Base-by-base conservation (phyloP, 2,329 filamentous ascomycete species). In the Aspergillus sp. region DNA sequence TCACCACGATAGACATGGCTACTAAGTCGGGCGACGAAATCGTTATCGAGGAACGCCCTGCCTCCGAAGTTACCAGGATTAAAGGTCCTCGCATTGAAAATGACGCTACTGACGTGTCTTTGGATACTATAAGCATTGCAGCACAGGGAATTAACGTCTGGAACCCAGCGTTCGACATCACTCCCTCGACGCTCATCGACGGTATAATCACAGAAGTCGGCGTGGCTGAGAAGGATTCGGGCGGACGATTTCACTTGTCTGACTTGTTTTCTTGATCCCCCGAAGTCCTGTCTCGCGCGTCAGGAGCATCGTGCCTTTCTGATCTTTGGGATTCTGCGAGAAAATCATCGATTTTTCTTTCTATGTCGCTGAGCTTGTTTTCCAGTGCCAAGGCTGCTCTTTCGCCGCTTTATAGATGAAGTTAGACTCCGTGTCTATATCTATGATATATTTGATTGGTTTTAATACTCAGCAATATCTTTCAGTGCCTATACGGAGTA, bases 131-230 rank as follows among this genome's bases (percentile, higher is more conserved):
- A 30, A 88, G 86, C 38, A 91, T 88, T 44, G 91, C 91, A 30
- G 80, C 82, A 4, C 73, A 78, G 61, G 81, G 81, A 2, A 89
- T 97, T 52, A 74, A 79, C 36, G 89, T 97, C 6, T 98, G 93
- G 90, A 98, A 98, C 65, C 93, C 93, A 30, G 86, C 89, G 0
- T 98, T 98, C 63, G 93, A 98, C 62, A 87, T 98, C 32, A 98
- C 93, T 7, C 91, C 93, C 0, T 81, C 86, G 34, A 80, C 81
- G 52, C 72, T 96, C 45, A 96, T 98, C 54, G 93, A 98, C 67
- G 89, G 86, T 2, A 85, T 98, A 48, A 87, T 97, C 53, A 98
- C 93, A 0, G 93, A 98, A 70, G 82, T 85, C 57, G 91, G 91
- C 0, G 86, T 89, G 5, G 82, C 94, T 3, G 83, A 88, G 59